These are phyloP conservation scores for Blastomyces percursus DNA, from an alignment of 2,329 filamentous ascomycete genomes.

Conservation along the genomic window DNA sequence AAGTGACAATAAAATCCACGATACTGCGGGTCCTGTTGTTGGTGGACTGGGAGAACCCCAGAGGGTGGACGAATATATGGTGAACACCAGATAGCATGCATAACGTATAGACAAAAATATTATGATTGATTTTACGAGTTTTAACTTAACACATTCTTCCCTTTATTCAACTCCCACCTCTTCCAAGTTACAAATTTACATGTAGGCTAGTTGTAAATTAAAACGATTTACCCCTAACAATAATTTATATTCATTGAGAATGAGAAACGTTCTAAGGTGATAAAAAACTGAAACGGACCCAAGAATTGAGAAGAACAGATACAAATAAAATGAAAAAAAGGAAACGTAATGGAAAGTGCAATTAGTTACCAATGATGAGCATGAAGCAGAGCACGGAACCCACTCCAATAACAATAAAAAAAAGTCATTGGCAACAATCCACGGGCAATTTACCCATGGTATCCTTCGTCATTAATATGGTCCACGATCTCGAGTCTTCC, in stretches of 20 bases:
- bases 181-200: background rate
- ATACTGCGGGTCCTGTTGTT: background rate
- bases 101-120: background rate
- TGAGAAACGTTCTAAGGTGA: background rate
- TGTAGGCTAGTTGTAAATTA: background rate
- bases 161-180: background rate
- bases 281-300: background rate
- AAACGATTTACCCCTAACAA: background rate
- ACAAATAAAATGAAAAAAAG: background rate
- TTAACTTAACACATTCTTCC: background rate
- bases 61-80: background rate
- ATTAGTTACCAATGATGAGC: background rate
- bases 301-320: background rate
- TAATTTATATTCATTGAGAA: background rate
- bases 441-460: background rate
- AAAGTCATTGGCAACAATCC: background rate
- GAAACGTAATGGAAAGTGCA: background rate
- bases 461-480: background rate
- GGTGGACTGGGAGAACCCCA: background rate
- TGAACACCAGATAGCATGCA: background rate
- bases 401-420: background rate
- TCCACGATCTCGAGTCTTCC: conserved; percentile 12
- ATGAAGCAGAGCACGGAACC: background rate
- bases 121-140: background rate
- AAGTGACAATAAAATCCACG: background rate